Evolutionary conservation across 2,329 filamentous ascomycete species (phyloP), one percentile per base, ranked within the genome.

Genomic region (Emergomyces pasteurianus): DNA sequence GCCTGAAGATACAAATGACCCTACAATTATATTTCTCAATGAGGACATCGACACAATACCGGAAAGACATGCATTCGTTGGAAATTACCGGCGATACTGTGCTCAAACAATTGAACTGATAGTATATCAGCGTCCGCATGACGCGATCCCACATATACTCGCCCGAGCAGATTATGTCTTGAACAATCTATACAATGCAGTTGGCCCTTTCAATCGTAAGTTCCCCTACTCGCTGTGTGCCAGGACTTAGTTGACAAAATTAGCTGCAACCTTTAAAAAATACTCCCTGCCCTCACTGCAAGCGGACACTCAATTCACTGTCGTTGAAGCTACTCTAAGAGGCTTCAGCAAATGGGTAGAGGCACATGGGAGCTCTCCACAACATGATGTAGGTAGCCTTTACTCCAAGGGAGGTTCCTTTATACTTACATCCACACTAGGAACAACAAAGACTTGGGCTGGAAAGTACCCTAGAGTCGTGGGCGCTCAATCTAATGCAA

Each of bases 31-130:
- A 12, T 94, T 96, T 66, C 80, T 99, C 1, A 81, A 91, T 68
- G 92, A 97, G 69, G 94, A 99, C 70, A 95, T 96, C 60, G 94
- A 99, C 69, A 97, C 92, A 0, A 80, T 92, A 23, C 94, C 94
- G 0, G 94, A 99, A 72, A 84, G 91, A 28, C 94, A 99, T 74
- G 90, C 91, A 0, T 99, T 99, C 72, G 81, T 97, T 12, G 91
- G 92, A 3, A 97, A 99, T 70, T 99, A 99, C 73, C 83, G 94
- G 46, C 84, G 94, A 62, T 97, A 96, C 69, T 94, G 91, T 72
- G 86, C 86, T 2, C 87, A 89, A 62, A 83, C 96, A 31, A 90
- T 99, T 60, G 92, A 97, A 74, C 83, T 83, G 18, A 90, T 97
- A 64, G 90, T 95, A 26, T 83, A 89, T 65, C 83, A 89, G 66